phyloP scores from a whole-genome alignment of 2,329 filamentous ascomycete genomes.

The Hymenoscyphus linearis region DNA sequence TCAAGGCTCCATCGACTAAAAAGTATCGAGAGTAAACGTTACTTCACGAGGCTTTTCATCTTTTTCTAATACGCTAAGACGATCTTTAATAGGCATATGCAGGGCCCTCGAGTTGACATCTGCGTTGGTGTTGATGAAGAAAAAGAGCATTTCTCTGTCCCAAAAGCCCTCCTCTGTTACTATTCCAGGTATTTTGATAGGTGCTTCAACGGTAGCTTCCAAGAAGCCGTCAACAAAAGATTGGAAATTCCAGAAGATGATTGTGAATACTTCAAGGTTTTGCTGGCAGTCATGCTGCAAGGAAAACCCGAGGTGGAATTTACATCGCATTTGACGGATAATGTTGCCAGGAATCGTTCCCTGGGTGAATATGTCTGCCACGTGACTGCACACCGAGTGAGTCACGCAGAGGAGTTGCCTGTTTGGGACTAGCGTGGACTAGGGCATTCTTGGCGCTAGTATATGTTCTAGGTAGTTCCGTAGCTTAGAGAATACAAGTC shows the following conservation, averaged over 20 bases:
- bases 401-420: no score
- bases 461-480: no score
- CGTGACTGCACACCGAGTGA: no score
- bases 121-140: background rate
- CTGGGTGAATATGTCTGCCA: no score
- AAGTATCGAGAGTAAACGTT: background rate
- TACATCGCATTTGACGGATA: no score
- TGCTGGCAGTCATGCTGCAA: background rate
- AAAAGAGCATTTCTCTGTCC: background rate
- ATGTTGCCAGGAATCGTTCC: no score
- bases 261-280: background rate
- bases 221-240: background rate
- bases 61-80: background rate
- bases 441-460: no score
- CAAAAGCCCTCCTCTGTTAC: constrained; percentile 12
- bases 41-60: background rate
- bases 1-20: background rate
- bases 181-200: constrained; percentile 13
- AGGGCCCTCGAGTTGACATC: background rate
- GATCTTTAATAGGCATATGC: background rate
- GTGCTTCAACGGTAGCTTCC: constrained; percentile 10
- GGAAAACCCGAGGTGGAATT: no score
- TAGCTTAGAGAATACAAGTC: no score
- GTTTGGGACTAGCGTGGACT: no score
- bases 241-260: background rate